These are phyloP conservation scores for Yamadazyma tumulicola DNA, from an alignment of 805 yeast species.

Conservation along the genomic window DNA sequence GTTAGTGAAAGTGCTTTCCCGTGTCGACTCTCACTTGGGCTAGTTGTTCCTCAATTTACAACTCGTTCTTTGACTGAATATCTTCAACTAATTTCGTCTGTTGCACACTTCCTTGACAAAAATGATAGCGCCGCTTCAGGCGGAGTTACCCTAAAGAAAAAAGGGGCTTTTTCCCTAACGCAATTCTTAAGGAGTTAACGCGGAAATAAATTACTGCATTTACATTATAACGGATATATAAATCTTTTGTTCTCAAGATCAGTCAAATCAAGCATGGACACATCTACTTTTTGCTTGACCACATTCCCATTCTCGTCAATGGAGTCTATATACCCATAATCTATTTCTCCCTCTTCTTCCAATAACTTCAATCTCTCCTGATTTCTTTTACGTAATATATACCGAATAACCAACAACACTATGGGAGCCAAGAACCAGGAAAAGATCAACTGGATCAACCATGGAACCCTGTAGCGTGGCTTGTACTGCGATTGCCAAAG, in stretches of 20 bases:
- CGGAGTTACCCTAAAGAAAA: no score
- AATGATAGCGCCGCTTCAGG: no score
- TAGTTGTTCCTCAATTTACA: no score
- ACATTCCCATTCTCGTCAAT: conserved; percentile 7
- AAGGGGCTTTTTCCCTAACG: no score
- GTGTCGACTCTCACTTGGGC: no score
- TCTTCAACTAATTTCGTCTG: no score
- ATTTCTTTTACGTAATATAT: conserved; percentile 44
- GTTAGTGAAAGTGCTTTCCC: no score
- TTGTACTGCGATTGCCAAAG: conserved; percentile 47
- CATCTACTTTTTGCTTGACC: conserved; percentile 7
- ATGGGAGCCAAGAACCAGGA: conserved; percentile 47
- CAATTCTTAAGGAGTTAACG: no score
- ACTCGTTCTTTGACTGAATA: no score
- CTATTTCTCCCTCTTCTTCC: conserved; percentile 7
- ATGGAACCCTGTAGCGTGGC: conserved; percentile 29
- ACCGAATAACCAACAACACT: conserved; percentile 41
- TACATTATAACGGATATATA: conserved; percentile 12
- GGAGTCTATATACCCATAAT: conserved; percentile 9
- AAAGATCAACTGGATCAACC: conserved; percentile 57
- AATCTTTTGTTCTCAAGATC: conserved; percentile 11
- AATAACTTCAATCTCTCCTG: conserved; percentile 23
- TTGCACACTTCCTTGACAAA: no score
- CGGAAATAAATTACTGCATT: no score
- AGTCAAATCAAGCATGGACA: conserved; percentile 12